phyloP scores from a whole-genome alignment of 108 stramenopile genomes.

The Aurantiochytrium sp. region DNA sequence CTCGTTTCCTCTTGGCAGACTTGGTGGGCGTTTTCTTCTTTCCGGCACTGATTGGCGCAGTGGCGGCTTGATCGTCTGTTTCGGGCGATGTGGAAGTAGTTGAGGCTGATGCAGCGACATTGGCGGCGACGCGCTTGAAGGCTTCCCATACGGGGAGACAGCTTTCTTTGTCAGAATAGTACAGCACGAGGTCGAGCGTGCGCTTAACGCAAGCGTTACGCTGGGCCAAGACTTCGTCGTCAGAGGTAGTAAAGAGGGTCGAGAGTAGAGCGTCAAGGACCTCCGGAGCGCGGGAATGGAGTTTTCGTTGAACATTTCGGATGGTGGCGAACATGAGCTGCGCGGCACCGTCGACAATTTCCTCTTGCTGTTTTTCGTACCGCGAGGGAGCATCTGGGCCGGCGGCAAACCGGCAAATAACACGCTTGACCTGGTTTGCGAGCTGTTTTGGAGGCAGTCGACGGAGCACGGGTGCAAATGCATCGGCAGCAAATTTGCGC shows the following conservation, averaged over 20 bases:
- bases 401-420: neutral
- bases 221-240: neutral
- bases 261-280: neutral
- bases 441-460: constrained; percentile 26
- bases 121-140: too few species aligned
- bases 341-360: neutral
- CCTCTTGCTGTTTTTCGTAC: neutral
- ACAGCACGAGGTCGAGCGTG: neutral
- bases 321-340: neutral
- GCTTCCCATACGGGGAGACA: neutral
- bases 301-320: neutral
- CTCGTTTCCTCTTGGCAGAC: too few species aligned
- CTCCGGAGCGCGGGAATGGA: neutral
- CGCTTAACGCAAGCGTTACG: neutral
- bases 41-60: too few species aligned
- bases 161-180: neutral
- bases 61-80: too few species aligned
- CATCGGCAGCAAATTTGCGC: constrained; percentile 32
- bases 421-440: neutral
- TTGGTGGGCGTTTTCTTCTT: too few species aligned
- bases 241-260: neutral
- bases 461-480: constrained; percentile 34
- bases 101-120: too few species aligned
- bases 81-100: too few species aligned
- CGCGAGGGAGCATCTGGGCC: neutral